phyloP scores from a whole-genome alignment of 2,329 filamentous ascomycete genomes.

The Microsporum ferrugineum region DNA sequence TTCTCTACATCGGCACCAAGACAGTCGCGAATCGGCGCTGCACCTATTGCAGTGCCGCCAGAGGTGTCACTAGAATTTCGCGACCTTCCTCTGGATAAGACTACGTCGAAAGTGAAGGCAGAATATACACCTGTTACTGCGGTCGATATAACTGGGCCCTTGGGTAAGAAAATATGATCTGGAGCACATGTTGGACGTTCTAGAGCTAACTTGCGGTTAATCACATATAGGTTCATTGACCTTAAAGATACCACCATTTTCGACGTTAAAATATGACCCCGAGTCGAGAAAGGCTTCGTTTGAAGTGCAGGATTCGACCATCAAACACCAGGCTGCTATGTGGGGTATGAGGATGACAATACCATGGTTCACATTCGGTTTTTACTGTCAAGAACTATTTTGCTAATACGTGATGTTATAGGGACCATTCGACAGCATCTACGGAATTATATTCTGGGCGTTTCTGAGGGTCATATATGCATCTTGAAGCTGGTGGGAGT shows the following conservation, averaged over 20 bases:
- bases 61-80: conserved; percentile 64
- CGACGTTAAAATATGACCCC: conserved; percentile 58
- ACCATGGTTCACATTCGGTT: not conserved
- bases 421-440: conserved; percentile 84
- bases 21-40: conserved; percentile 74
- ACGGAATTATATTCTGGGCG: conserved; percentile 80
- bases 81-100: conserved; percentile 48
- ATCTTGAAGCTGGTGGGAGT: conserved; percentile 89
- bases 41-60: conserved; percentile 67
- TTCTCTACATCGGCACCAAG: conserved; percentile 62
- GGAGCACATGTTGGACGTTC: not conserved
- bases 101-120: conserved; percentile 49
- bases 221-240: conserved; percentile 53
- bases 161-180: conserved; percentile 45
- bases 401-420: conserved; percentile 26
- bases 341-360: conserved; percentile 57
- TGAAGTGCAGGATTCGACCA: conserved; percentile 54
- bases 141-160: conserved; percentile 67
- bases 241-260: conserved; percentile 66
- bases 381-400: not conserved
- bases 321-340: conserved; percentile 78
- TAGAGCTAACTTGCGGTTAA: conserved; percentile 7
- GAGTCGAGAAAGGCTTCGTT: conserved; percentile 54
- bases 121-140: conserved; percentile 50
- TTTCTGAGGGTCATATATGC: conserved; percentile 91